Evolutionary conservation across 2,329 filamentous ascomycete species (phyloP).

Genomic region (Didymella pinodella): DNA sequence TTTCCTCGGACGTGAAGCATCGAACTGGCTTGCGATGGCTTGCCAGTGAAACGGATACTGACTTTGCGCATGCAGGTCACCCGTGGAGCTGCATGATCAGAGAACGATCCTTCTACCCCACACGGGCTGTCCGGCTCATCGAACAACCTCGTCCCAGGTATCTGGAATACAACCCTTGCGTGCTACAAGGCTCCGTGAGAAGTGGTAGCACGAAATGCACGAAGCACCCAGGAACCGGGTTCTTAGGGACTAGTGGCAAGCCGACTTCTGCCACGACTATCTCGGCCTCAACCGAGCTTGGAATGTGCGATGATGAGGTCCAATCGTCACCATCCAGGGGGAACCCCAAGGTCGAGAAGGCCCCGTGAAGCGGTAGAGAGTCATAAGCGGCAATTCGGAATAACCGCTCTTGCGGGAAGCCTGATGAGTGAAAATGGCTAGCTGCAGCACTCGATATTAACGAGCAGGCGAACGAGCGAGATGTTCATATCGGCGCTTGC

Average conservation of each 20-base stretch:
- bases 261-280: conserved; percentile 27
- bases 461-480: not conserved
- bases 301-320: conserved; percentile 22
- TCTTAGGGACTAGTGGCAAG: conserved; percentile 34
- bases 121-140: conserved; percentile 36
- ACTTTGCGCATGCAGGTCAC: conserved; percentile 40
- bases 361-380: not conserved
- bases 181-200: conserved; percentile 33
- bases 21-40: conserved; percentile 12
- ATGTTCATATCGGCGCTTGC: conserved; percentile 4
- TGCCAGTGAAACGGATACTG: conserved; percentile 22
- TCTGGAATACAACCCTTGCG: conserved; percentile 41
- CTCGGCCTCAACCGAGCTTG: conserved; percentile 39
- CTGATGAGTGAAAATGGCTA: conserved; percentile 1
- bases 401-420: conserved; percentile 3
- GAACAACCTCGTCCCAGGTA: conserved; percentile 39
- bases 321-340: conserved; percentile 3
- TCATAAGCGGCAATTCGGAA: conserved; percentile 2
- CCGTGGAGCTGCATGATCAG: conserved; percentile 37
- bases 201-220: conserved; percentile 34
- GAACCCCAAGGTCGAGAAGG: not conserved
- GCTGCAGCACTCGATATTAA: conserved; percentile 7
- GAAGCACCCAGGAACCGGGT: conserved; percentile 45
- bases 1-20: conserved; percentile 2
- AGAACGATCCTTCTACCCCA: conserved; percentile 39